These are phyloP conservation scores for Colletotrichum sp. DNA, from an alignment of 2,329 filamentous ascomycete genomes.

Conservation along the genomic window DNA sequence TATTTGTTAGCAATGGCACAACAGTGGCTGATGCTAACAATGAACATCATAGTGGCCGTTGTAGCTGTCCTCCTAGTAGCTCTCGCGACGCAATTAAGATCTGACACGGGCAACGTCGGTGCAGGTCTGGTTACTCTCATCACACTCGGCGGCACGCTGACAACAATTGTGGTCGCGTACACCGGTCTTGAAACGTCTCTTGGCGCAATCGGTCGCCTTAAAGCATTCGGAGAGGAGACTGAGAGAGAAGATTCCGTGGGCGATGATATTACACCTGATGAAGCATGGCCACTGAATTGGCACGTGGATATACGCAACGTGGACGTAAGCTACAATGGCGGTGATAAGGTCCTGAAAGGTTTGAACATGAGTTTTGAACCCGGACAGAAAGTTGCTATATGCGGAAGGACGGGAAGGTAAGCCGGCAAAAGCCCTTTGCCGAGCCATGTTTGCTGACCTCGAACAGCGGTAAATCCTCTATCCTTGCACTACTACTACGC, in stretches of 20 bases:
- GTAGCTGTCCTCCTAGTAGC: constrained; percentile 53
- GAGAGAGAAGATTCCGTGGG: constrained; percentile 23
- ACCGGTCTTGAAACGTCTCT: constrained; percentile 34
- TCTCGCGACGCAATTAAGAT: constrained; percentile 48
- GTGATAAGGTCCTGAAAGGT: not conserved
- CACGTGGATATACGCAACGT: constrained; percentile 31
- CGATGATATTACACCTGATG: constrained; percentile 18
- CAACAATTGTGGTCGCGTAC: constrained; percentile 34
- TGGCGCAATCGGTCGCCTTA: constrained; percentile 30
- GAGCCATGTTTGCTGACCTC: not conserved
- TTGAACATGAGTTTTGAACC: constrained; percentile 28
- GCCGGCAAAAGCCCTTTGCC: not conserved
- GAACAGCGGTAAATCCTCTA: constrained; percentile 47
- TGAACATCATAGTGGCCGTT: constrained; percentile 53
- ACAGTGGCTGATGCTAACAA: constrained; percentile 58
- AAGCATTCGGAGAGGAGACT: constrained; percentile 28
- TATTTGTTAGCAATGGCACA: constrained; percentile 64
- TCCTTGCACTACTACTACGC: constrained; percentile 42
- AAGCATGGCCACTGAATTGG: constrained; percentile 35
- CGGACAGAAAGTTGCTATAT: constrained; percentile 39
- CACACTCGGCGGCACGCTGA: constrained; percentile 34
- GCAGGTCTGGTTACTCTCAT: constrained; percentile 43
- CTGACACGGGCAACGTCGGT: constrained; percentile 40
- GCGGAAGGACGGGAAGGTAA: constrained; percentile 35
- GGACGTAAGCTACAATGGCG: constrained; percentile 25